A percentile compares a stretch with the other conserved stretches of the same genome.
These are phyloP conservation scores for Pichia sp. DNA, from an alignment of 1,139 yeast genomes.

Conservation along the genomic window DNA sequence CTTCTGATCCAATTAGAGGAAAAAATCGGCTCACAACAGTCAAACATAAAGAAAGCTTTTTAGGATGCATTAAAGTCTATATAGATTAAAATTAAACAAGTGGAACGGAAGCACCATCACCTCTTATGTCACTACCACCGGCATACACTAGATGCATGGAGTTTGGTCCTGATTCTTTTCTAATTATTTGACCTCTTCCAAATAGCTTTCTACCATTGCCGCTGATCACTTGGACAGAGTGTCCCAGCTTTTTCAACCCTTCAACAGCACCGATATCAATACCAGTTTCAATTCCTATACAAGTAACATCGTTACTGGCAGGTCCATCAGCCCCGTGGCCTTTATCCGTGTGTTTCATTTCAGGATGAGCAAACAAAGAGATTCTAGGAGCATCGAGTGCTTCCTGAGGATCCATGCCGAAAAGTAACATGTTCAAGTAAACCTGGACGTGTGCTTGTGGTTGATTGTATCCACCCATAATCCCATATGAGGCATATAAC, in stretches of 20 bases:
- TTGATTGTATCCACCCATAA: slow-evolving; percentile 87
- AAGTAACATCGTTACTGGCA: slow-evolving; percentile 51
- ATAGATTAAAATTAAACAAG: background rate
- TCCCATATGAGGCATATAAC: slow-evolving; percentile 69
- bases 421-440: slow-evolving; percentile 58
- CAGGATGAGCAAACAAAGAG: slow-evolving; percentile 52
- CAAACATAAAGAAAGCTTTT: too few relatives aligned
- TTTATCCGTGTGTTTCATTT: slow-evolving; percentile 39
- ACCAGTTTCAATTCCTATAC: slow-evolving; percentile 66
- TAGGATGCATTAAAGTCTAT: too few relatives aligned
- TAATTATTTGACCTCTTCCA: slow-evolving; percentile 76
- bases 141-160: slow-evolving; percentile 44
- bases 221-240: slow-evolving; percentile 42
- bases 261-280: slow-evolving; percentile 41
- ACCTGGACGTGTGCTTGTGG: slow-evolving; percentile 86
- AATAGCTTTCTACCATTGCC: slow-evolving; percentile 47
- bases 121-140: slow-evolving; percentile 75
- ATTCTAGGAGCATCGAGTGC: slow-evolving; percentile 75
- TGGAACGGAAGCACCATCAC: slow-evolving; percentile 77
- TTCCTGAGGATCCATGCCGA: slow-evolving; percentile 66
- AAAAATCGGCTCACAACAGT: too few relatives aligned
- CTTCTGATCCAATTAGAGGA: too few relatives aligned
- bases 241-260: slow-evolving; percentile 52
- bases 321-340: slow-evolving; percentile 70
- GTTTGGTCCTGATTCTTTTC: slow-evolving; percentile 34